Conservation (phyloP, 2,329 filamentous ascomycete species). For the Iodosphaeria phyllophila region DNA sequence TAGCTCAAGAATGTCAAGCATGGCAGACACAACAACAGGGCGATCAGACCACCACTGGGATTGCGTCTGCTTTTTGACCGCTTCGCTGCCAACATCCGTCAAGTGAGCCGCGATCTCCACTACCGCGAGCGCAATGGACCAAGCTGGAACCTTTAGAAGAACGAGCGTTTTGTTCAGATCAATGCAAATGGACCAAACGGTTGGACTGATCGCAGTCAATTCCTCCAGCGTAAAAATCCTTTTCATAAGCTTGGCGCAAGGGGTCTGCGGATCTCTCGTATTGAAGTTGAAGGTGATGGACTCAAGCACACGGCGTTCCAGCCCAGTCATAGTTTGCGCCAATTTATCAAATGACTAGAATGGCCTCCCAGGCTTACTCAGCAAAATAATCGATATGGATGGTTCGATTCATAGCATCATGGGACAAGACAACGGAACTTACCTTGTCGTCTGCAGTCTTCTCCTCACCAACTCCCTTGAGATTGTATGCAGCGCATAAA, state of each 20-base stretch:
- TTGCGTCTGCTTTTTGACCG: constrained; percentile 28
- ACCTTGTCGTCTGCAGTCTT: constrained; percentile 70
- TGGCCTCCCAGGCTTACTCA: neutral
- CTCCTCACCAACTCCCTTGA: constrained; percentile 51
- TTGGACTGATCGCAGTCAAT: constrained; percentile 35
- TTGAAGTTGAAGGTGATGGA: constrained; percentile 88
- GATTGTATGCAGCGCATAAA: constrained; percentile 73
- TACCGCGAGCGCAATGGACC: constrained; percentile 68
- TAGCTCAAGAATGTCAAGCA: constrained; percentile 79
- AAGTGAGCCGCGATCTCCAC: constrained; percentile 65
- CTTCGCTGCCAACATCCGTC: constrained; percentile 32
- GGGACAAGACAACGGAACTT: constrained; percentile 9
- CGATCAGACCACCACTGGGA: constrained; percentile 26
- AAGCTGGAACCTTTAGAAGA: constrained; percentile 73
- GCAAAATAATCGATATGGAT: neutral
- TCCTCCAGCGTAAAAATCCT: constrained; percentile 27
- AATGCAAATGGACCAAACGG: constrained; percentile 66
- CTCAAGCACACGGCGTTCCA: constrained; percentile 87
- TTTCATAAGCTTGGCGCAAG: constrained; percentile 62
- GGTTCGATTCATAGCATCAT: constrained; percentile 1
- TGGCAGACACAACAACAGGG: constrained; percentile 46
- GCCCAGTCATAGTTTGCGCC: constrained; percentile 66
- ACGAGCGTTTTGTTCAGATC: constrained; percentile 90
- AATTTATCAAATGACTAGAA: constrained; percentile 58
- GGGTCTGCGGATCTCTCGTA: constrained; percentile 69